Evolutionary conservation across 2,329 filamentous ascomycete species (phyloP).

Genomic region (Sporothrix brasiliensis): DNA sequence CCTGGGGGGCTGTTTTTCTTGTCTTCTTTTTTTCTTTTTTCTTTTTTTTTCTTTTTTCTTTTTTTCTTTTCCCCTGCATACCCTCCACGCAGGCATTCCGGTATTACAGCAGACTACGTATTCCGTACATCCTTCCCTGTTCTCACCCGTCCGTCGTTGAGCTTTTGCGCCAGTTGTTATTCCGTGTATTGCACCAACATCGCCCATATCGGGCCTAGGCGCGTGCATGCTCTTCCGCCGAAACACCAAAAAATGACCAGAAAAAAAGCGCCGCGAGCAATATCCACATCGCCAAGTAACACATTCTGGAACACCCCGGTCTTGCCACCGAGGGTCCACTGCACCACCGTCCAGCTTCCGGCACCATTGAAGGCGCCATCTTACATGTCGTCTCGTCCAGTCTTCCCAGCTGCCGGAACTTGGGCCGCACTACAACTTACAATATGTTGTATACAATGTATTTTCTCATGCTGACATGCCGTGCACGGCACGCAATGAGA

Average conservation of each 20-base stretch:
- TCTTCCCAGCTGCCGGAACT: neutral
- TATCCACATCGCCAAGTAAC: constrained; percentile 10
- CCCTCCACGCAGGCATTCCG: neutral
- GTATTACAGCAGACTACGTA: too few relatives aligned
- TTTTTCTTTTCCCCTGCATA: constrained; percentile 6
- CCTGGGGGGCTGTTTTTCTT: too few relatives aligned
- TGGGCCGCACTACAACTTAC: neutral
- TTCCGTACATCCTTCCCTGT: neutral
- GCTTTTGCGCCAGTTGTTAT: too few relatives aligned
- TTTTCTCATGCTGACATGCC: neutral
- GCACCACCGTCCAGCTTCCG: constrained; percentile 16
- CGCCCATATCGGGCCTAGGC: neutral
- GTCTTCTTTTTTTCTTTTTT: too few relatives aligned
- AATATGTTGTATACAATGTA: too few relatives aligned
- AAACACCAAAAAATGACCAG: neutral
- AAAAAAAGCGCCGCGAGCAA: neutral
- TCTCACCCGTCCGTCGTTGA: too few relatives aligned
- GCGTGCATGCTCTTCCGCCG: constrained; percentile 22
- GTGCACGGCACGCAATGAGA: constrained; percentile 3
- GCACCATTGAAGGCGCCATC: neutral
- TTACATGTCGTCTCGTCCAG: neutral
- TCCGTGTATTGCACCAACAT: too few relatives aligned
- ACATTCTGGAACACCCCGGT: neutral
- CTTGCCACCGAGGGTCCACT: constrained; percentile 6
- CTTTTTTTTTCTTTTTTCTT: too few relatives aligned